phyloP scores from a whole-genome alignment of 2,329 filamentous ascomycete genomes.

The Macroventuria anomochaeta region DNA sequence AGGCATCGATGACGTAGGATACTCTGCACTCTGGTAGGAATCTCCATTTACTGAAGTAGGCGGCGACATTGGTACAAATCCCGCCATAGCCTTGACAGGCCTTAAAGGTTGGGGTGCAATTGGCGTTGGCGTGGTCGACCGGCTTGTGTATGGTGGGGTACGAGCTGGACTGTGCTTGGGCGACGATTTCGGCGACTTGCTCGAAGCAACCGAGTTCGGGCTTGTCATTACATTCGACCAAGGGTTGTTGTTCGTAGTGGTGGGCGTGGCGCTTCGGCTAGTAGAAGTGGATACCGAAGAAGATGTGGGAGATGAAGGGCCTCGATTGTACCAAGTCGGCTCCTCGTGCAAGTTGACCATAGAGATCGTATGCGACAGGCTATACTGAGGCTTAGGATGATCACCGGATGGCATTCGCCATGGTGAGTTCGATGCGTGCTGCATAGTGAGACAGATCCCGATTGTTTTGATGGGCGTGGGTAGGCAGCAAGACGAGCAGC shows the following conservation, averaged over 20 bases:
- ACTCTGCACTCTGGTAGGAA: constrained; percentile 37
- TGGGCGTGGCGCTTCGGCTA: constrained; percentile 48
- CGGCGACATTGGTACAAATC: constrained; percentile 46
- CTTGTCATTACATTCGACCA: constrained; percentile 48
- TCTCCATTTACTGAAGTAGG: constrained; percentile 39
- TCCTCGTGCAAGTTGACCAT: constrained; percentile 52
- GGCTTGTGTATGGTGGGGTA: constrained; percentile 48
- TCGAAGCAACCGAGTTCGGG: constrained; percentile 38
- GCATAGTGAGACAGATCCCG: constrained; percentile 38
- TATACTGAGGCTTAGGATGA: constrained; percentile 44
- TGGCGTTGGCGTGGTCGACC: constrained; percentile 46
- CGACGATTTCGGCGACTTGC: constrained; percentile 41
- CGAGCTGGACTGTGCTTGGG: constrained; percentile 45
- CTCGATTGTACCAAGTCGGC: constrained; percentile 44
- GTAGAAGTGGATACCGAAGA: constrained; percentile 50
- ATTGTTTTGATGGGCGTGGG: background rate
- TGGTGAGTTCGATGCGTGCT: constrained; percentile 44
- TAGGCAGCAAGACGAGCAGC: constrained; percentile 14
- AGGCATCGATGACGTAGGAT: constrained; percentile 36
- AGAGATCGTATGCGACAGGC: constrained; percentile 48
- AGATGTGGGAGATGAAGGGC: constrained; percentile 46
- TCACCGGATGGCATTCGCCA: constrained; percentile 44
- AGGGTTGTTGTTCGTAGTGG: constrained; percentile 47
- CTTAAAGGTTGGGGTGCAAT: constrained; percentile 48
- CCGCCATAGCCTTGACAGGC: constrained; percentile 41